Evolutionary conservation across 1,139 yeast genomes (phyloP).

Genomic region (Hyphopichia fennica): DNA sequence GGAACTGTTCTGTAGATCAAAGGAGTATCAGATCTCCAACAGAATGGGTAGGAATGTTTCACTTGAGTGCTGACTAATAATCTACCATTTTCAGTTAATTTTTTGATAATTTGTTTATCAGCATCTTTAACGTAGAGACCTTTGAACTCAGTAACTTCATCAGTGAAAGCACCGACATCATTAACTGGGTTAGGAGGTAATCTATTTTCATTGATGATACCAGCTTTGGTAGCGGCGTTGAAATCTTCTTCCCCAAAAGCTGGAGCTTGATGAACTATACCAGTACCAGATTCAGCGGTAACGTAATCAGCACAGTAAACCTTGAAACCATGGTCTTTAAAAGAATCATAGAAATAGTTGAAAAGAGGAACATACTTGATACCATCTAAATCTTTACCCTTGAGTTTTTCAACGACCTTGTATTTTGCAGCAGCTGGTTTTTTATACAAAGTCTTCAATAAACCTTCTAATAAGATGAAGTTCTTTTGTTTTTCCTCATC

Average conservation of each 20-base stretch:
- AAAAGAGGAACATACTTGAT: conserved; percentile 79
- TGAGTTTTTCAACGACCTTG: conserved; percentile 75
- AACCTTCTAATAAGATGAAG: conserved; percentile 79
- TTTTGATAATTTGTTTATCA: conserved; percentile 85
- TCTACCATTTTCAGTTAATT: conserved; percentile 75
- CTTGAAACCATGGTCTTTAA: conserved; percentile 74
- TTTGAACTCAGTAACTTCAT: conserved; percentile 67
- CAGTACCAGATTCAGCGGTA: conserved; percentile 95
- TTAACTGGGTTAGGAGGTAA: conserved; percentile 93
- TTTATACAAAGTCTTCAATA: conserved; percentile 82
- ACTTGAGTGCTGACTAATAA: conserved; percentile 77
- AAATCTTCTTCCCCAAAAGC: conserved; percentile 99
- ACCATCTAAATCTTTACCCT: conserved; percentile 81
- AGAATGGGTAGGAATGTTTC: conserved; percentile 96
- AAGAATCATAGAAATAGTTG: conserved; percentile 73
- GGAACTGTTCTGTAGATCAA: conserved; percentile 94
- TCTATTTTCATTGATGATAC: conserved; percentile 67
- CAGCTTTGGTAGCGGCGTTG: conserved; percentile 72
- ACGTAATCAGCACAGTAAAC: conserved; percentile 85
- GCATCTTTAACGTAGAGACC: conserved; percentile 96
- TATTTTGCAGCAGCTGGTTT: conserved; percentile 90
- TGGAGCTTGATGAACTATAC: conserved; percentile 98
- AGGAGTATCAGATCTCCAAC: conserved; percentile 99
- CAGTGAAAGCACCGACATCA: conserved; percentile 82
- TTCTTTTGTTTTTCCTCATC: conserved; percentile 83